A percentile compares a stretch with the other conserved stretches of the same genome.
These are phyloP conservation scores for Tylopilus vinaceipallidus DNA, from an alignment of 768 basidiomycete species.

Conservation along the genomic window DNA sequence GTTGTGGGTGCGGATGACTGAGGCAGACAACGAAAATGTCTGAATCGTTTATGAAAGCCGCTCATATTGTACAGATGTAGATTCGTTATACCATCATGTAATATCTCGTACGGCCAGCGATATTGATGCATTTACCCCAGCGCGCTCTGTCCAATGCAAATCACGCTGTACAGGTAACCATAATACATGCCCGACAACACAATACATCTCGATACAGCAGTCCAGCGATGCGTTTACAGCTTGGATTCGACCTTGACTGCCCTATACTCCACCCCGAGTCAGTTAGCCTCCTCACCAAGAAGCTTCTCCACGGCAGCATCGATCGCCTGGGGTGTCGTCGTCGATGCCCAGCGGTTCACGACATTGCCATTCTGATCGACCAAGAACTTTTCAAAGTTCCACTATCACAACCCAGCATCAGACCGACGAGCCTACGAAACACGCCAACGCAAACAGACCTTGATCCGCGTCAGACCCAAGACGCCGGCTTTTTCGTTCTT, in stretches of 20 bases:
- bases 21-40: conserved; percentile 9
- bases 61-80: too few species aligned
- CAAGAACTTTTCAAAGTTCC: conserved; percentile 93
- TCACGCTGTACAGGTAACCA: background rate
- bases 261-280: conserved; percentile 9
- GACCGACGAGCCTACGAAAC: background rate
- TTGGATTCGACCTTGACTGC: background rate
- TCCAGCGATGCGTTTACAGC: conserved; percentile 8
- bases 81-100: background rate
- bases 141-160: background rate
- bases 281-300: conserved; percentile 29
- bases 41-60: too few species aligned
- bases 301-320: conserved; percentile 64
- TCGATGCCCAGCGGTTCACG: conserved; percentile 73
- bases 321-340: conserved; percentile 65
- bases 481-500: conserved; percentile 77
- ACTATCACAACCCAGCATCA: conserved; percentile 39
- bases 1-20: conserved; percentile 47
- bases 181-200: background rate
- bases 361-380: conserved; percentile 76
- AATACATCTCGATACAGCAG: too few species aligned
- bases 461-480: conserved; percentile 69
- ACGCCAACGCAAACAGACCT: conserved; percentile 48
- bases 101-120: too few species aligned
- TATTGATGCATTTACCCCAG: too few species aligned